Conservation (phyloP, 495 filamentous ascomycete genomes). For the Penicillium pancosmium region DNA sequence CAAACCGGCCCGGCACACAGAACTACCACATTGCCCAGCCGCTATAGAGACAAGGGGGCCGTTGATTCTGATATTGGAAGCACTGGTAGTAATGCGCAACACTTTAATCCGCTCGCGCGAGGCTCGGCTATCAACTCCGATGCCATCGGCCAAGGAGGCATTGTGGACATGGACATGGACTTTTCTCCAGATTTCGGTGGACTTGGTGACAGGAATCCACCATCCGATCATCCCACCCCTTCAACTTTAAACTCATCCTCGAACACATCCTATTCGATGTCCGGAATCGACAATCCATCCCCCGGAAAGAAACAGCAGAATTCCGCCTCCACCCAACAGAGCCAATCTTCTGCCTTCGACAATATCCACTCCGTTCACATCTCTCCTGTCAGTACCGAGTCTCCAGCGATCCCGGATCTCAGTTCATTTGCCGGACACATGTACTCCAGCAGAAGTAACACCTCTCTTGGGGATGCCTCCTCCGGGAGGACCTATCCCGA, state of each 20-base stretch:
- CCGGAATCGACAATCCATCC: slow-evolving; percentile 26
- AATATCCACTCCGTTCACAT: slow-evolving; percentile 20
- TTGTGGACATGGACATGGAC: slow-evolving; percentile 36
- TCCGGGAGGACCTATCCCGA: slow-evolving; percentile 18
- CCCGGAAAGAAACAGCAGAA: slow-evolving; percentile 24
- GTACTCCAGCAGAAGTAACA: slow-evolving; percentile 16
- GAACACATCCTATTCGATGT: slow-evolving; percentile 37
- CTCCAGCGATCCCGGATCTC: slow-evolving; percentile 18
- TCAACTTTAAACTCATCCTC: slow-evolving; percentile 42
- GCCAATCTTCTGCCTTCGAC: slow-evolving; percentile 21
- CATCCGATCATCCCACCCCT: slow-evolving; percentile 39
- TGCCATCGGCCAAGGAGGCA: slow-evolving; percentile 10
- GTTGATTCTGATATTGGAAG: not conserved
- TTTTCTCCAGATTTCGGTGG: slow-evolving; percentile 31
- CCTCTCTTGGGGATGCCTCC: slow-evolving; percentile 13
- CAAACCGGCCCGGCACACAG: slow-evolving; percentile 2
- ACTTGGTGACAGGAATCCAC: slow-evolving; percentile 32
- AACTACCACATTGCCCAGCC: slow-evolving; percentile 32
- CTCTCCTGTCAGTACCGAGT: slow-evolving; percentile 15
- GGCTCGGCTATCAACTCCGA: slow-evolving; percentile 6
- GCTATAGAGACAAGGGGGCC: slow-evolving; percentile 21
- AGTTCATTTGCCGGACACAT: slow-evolving; percentile 15
- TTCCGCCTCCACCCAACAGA: slow-evolving; percentile 9
- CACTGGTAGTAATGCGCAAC: slow-evolving; percentile 3
- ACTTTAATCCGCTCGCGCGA: slow-evolving; percentile 15